phyloP scores from a whole-genome alignment of 495 filamentous ascomycete species.

The Trichoderma orchidacearum region DNA sequence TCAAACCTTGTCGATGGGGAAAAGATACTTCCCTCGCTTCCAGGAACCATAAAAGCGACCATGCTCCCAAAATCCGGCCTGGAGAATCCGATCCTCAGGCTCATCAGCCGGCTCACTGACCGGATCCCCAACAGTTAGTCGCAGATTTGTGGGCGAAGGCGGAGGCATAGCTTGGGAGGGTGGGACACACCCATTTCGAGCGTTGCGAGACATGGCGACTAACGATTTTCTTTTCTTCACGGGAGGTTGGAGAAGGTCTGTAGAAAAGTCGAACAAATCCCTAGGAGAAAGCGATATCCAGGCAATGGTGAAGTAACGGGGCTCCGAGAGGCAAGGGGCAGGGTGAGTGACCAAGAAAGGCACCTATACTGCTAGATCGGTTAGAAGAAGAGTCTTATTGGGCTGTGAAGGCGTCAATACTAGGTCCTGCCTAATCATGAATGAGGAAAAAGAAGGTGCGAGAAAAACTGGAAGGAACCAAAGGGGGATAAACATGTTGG shows the following conservation, averaged over 20 bases:
- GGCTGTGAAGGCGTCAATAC: too few relatives aligned
- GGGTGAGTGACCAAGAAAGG: too few relatives aligned
- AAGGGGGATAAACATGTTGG: too few relatives aligned
- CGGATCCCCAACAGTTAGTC: neutral
- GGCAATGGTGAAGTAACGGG: too few relatives aligned
- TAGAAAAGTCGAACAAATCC: neutral
- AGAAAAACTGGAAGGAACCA: too few relatives aligned
- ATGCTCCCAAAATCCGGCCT: neutral
- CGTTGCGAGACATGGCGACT: neutral
- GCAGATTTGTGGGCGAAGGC: neutral
- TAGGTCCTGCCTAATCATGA: too few relatives aligned
- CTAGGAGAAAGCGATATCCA: too few relatives aligned
- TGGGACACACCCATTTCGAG: neutral
- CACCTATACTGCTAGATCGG: too few relatives aligned
- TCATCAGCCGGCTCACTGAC: neutral
- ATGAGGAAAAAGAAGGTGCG: too few relatives aligned
- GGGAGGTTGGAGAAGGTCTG: neutral
- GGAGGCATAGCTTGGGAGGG: neutral
- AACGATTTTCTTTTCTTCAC: neutral
- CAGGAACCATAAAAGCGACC: neutral
- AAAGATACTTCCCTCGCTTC: neutral
- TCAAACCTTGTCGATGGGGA: constrained; percentile 2
- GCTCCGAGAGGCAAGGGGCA: too few relatives aligned
- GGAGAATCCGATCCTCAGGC: neutral
- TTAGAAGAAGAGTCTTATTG: too few relatives aligned